These are phyloP conservation scores for Adansonia grandidieri DNA, from an alignment of 441 rosid genomes.

Conservation along the genomic window DNA sequence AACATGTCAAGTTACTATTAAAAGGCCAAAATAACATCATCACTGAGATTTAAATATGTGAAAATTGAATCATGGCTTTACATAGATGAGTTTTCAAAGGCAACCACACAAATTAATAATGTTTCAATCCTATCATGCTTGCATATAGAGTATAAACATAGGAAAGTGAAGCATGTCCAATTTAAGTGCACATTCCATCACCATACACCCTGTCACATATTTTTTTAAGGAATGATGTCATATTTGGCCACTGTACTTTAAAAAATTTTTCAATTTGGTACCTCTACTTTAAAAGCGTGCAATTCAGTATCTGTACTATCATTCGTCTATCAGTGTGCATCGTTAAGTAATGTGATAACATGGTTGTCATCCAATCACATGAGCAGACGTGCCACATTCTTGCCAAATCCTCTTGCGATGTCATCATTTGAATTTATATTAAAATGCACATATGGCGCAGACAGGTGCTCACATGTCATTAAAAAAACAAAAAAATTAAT, in stretches of 20 bases:
- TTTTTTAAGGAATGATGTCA: constrained; percentile 13
- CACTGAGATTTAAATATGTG: constrained; percentile 14
- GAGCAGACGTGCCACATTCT: background rate
- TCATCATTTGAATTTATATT: background rate
- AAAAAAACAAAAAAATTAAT: background rate
- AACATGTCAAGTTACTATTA: background rate
- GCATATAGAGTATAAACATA: background rate
- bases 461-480: background rate
- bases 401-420: background rate
- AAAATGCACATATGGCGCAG: background rate
- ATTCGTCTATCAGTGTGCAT: background rate
- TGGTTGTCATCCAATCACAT: constrained; percentile 4
- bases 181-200: constrained; percentile 13
- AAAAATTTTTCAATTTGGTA: background rate
- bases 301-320: background rate
- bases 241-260: background rate
- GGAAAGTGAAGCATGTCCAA: background rate
- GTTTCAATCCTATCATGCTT: background rate
- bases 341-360: constrained; percentile 3
- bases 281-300: background rate
- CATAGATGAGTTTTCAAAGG: constrained; percentile 2
- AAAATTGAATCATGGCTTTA: constrained; percentile 5
- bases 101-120: constrained; percentile 1
- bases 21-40: background rate
- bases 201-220: background rate